Percentiles rank a stretch among this genome's conserved stretches.
Evolutionary conservation across 495 filamentous ascomycete species (phyloP).

Genomic region (Penicillium macrosclerotiorum): DNA sequence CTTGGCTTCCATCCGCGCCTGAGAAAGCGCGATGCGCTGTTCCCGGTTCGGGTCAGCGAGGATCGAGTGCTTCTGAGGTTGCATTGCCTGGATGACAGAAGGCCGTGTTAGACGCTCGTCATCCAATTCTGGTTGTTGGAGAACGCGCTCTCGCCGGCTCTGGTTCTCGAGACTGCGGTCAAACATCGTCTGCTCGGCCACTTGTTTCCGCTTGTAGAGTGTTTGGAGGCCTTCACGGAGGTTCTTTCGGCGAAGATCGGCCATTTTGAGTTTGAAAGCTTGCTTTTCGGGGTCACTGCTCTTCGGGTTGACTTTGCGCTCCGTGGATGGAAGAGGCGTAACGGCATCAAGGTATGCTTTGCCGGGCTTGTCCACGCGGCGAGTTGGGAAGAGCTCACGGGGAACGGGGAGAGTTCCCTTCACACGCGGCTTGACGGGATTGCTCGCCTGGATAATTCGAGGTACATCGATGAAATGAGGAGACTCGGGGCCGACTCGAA

Average conservation of each 20-base stretch:
- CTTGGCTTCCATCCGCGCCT: conserved; percentile 34
- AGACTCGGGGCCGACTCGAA: conserved; percentile 59
- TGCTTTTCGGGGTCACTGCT: conserved; percentile 49
- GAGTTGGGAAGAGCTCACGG: conserved; percentile 58
- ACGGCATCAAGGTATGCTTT: conserved; percentile 50
- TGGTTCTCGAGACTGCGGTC: conserved; percentile 36
- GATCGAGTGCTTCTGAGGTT: conserved; percentile 31
- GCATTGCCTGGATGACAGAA: conserved; percentile 44
- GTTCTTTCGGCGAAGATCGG: conserved; percentile 57
- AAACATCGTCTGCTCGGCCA: conserved; percentile 35
- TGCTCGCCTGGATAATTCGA: conserved; percentile 44
- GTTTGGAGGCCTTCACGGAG: conserved; percentile 61
- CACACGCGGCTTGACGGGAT: conserved; percentile 44
- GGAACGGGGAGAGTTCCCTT: conserved; percentile 74
- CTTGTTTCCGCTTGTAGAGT: conserved; percentile 55
- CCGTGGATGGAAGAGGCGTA: conserved; percentile 34
- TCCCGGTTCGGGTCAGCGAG: conserved; percentile 50
- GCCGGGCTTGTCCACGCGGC: conserved; percentile 50
- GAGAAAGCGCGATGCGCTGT: conserved; percentile 43
- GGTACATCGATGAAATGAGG: conserved; percentile 75
- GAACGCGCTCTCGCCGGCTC: conserved; percentile 41
- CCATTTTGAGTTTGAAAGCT: conserved; percentile 62
- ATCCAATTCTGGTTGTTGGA: conserved; percentile 51
- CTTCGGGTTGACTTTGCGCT: conserved; percentile 25
- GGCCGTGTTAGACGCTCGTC: conserved; percentile 61